Conservation (phyloP, 2,329 filamentous ascomycete species). For the Arthrobotrys musiformis region DNA sequence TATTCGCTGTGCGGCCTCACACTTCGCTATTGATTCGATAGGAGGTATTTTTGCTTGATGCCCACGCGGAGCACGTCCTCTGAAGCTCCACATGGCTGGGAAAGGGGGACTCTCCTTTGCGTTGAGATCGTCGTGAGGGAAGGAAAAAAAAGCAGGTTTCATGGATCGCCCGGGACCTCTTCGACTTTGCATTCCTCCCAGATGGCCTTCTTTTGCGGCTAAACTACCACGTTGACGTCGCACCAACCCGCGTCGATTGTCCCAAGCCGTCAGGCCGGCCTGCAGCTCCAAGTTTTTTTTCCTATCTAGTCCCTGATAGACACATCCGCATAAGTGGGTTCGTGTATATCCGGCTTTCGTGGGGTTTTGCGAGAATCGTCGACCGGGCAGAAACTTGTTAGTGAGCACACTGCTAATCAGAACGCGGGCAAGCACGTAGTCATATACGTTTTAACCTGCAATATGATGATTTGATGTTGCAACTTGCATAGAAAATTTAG, state of each 20-base stretch:
- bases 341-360: constrained; percentile 1
- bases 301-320: neutral
- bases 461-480: constrained; percentile 44
- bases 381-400: constrained; percentile 1
- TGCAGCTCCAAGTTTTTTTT: constrained; percentile 26
- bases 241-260: constrained; percentile 18
- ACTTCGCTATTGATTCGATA: constrained; percentile 44
- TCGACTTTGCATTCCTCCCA: constrained; percentile 12
- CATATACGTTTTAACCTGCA: constrained; percentile 17
- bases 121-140: constrained; percentile 28
- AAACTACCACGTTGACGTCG: constrained; percentile 47
- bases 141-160: constrained; percentile 30
- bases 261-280: constrained; percentile 33
- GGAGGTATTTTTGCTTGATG: neutral
- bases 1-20: constrained; percentile 32
- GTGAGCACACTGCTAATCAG: neutral
- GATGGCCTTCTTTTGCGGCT: constrained; percentile 32
- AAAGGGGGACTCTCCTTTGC: constrained; percentile 10
- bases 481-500: constrained; percentile 41
- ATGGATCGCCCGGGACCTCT: neutral
- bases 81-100: constrained; percentile 35
- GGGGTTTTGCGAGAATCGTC: neutral
- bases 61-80: constrained; percentile 14
- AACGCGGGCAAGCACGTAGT: neutral
- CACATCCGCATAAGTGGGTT: neutral